These are phyloP conservation scores for Epichloe elymi DNA, from an alignment of 2,329 filamentous ascomycete species.

Conservation along the genomic window DNA sequence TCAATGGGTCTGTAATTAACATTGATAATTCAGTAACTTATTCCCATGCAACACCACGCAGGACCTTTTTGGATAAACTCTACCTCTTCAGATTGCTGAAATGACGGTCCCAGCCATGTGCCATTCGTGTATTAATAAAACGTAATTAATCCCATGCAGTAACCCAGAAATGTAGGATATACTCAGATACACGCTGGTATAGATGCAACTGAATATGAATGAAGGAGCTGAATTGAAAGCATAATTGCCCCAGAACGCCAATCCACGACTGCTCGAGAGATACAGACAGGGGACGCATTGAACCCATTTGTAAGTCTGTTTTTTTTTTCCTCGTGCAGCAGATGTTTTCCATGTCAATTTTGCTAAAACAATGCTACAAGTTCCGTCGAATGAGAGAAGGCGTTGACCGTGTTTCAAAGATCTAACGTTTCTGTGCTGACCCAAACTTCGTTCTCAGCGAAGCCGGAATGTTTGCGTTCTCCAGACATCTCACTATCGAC, in stretches of 20 bases:
- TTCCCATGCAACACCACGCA: not conserved
- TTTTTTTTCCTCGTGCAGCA: not conserved
- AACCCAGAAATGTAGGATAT: constrained; percentile 6
- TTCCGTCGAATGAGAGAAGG: not conserved
- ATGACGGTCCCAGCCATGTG: not conserved
- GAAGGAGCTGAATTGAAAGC: not conserved
- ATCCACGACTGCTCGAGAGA: not conserved
- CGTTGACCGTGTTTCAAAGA: not conserved
- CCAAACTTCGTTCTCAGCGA: constrained; percentile 6
- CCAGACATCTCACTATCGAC: constrained; percentile 9
- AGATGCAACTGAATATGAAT: constrained; percentile 1
- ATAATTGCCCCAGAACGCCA: not conserved
- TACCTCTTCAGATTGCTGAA: not conserved
- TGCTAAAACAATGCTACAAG: not conserved
- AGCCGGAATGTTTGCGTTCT: constrained; percentile 13
- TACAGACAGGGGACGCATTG: not conserved
- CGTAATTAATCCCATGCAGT: constrained; percentile 4
- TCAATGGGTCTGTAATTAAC: not conserved
- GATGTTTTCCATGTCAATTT: not conserved
- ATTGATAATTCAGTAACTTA: not conserved
- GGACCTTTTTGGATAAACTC: not conserved
- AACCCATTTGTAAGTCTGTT: not conserved
- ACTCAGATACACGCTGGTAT: constrained; percentile 1
- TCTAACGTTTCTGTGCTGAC: constrained; percentile 3
- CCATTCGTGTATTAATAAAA: not conserved